Conservation (phyloP, 768 basidiomycete genomes). For the Dacryopinax primogenitus region DNA sequence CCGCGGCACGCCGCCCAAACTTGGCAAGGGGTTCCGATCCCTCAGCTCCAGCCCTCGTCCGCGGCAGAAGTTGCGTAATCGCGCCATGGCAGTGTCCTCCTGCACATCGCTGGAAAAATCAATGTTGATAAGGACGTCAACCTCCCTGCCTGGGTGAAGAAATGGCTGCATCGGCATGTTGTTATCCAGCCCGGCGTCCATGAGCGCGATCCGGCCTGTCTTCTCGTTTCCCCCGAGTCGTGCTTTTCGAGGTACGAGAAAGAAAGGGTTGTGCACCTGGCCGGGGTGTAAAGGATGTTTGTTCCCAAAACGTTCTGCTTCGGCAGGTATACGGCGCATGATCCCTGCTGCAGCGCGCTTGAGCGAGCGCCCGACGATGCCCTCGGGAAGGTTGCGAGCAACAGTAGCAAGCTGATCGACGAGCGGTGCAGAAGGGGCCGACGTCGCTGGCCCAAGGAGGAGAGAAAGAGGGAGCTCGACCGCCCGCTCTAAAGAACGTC, state of each 20-base stretch:
- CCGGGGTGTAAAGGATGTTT: not conserved
- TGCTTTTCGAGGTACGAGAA: not conserved
- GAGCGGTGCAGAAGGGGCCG: not conserved
- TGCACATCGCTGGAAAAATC: slow-evolving; percentile 4
- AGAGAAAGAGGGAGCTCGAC: not conserved
- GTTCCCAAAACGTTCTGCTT: slow-evolving; percentile 1
- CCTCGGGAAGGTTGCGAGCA: not conserved
- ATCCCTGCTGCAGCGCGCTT: not conserved
- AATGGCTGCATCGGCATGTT: slow-evolving; percentile 7
- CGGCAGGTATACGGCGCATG: not conserved
- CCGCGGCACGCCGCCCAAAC: not conserved
- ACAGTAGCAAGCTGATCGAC: slow-evolving; percentile 1
- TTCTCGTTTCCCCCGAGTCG: not conserved
- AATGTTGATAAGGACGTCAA: not conserved
- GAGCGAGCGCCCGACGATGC: not conserved
- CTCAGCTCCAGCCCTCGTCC: not conserved
- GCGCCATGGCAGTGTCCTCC: slow-evolving; percentile 4
- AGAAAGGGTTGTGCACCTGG: slow-evolving; percentile 1
- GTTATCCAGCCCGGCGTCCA: slow-evolving; percentile 6
- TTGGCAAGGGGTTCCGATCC: not conserved
- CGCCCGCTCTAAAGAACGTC: not conserved
- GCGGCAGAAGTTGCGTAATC: not conserved
- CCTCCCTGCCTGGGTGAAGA: not conserved
- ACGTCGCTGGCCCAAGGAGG: not conserved
- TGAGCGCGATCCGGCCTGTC: not conserved